Percentiles rank a stretch among this genome's conserved stretches.
Evolutionary conservation across 164 flowering plant species (phyloP).

Genomic region (Litsea cubeba): DNA sequence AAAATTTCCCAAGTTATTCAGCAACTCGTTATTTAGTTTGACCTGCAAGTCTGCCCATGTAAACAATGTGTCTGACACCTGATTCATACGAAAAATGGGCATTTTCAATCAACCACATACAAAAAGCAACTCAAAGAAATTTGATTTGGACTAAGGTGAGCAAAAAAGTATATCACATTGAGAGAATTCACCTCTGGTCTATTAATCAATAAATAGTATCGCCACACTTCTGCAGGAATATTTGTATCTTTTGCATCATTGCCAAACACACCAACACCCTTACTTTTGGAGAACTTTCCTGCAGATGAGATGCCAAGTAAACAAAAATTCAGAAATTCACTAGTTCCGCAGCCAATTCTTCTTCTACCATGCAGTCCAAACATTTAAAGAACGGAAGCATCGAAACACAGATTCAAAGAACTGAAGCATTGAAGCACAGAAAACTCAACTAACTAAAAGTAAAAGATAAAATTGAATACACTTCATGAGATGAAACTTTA

Average conservation of each 20-base stretch:
- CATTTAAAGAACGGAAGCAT: neutral
- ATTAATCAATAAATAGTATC: conserved; percentile 79
- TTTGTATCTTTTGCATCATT: conserved; percentile 82
- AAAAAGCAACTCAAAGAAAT: neutral
- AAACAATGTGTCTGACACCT: conserved; percentile 89
- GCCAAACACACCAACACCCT: conserved; percentile 86
- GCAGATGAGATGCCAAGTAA: conserved; percentile 13
- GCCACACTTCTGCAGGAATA: conserved; percentile 89
- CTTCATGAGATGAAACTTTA: neutral
- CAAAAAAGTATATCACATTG: neutral
- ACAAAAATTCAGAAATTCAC: neutral
- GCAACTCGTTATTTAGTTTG: conserved; percentile 74
- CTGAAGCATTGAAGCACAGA: neutral
- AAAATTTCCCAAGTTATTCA: conserved; percentile 82
- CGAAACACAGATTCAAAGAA: neutral
- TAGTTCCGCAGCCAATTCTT: neutral
- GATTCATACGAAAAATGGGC: conserved; percentile 1
- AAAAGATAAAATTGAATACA: neutral
- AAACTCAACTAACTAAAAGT: neutral
- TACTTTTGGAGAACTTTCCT: conserved; percentile 68
- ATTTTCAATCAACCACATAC: neutral
- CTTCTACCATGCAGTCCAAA: neutral
- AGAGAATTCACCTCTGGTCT: conserved; percentile 65
- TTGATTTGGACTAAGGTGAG: no score
- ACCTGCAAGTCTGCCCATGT: conserved; percentile 91